A percentile compares a stretch with the other conserved stretches of the same genome.
These are phyloP conservation scores for Phylloporus arenicola DNA, from an alignment of 768 basidiomycete genomes.

Conservation along the genomic window DNA sequence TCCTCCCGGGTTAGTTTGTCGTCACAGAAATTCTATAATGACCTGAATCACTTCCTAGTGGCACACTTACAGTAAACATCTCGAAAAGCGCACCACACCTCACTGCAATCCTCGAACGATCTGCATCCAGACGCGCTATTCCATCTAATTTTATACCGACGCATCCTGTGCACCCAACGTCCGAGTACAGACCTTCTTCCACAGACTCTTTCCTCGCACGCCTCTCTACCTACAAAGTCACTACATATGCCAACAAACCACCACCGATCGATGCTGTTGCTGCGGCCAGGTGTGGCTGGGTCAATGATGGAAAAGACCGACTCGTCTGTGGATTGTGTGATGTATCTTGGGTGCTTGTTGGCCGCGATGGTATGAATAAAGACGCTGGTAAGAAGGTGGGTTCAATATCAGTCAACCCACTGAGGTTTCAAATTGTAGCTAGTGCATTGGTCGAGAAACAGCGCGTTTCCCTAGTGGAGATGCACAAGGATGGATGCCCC, in stretches of 20 bases:
- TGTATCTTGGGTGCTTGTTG: constrained; percentile 68
- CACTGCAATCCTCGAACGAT: constrained; percentile 64
- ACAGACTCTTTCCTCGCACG: constrained; percentile 66
- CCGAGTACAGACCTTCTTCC: constrained; percentile 78
- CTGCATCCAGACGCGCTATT: constrained; percentile 49
- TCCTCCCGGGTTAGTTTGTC: constrained; percentile 19
- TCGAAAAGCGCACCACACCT: constrained; percentile 65
- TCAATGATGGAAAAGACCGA: constrained; percentile 77
- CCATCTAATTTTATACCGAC: constrained; percentile 40
- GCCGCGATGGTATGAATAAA: constrained; percentile 63
- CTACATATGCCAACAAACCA: constrained; percentile 79
- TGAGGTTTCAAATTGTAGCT: constrained; percentile 37
- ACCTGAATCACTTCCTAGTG: constrained; percentile 7
- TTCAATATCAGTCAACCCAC: constrained; percentile 11
- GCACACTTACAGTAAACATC: constrained; percentile 22
- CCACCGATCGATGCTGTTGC: constrained; percentile 69
- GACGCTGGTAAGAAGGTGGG: constrained; percentile 65
- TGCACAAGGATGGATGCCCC: constrained; percentile 79
- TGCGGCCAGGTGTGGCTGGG: constrained; percentile 79
- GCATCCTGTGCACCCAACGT: constrained; percentile 25
- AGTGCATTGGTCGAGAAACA: constrained; percentile 73
- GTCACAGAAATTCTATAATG: neutral
- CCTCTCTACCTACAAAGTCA: constrained; percentile 69
- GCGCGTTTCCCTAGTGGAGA: constrained; percentile 53
- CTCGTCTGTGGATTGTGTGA: constrained; percentile 68